Evolutionary conservation across 1,284 basidiomycete genomes (phyloP).

Genomic region (Apiotrichum gracile): DNA sequence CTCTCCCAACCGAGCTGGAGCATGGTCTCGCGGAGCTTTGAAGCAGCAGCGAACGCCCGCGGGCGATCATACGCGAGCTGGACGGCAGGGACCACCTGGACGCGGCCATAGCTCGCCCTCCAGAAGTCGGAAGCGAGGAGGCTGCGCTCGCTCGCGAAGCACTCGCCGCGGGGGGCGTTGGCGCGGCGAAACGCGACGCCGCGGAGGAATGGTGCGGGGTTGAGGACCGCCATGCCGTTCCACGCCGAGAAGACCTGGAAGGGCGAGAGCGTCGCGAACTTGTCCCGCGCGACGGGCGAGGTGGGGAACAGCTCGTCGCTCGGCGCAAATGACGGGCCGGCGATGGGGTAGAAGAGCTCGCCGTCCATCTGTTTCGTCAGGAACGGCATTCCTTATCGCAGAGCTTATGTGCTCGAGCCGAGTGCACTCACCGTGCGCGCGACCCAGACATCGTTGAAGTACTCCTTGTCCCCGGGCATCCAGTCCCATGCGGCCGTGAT

Average conservation of each 20-base stretch:
- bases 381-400: neutral
- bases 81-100: constrained; percentile 46
- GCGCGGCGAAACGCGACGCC: constrained; percentile 39
- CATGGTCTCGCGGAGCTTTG: constrained; percentile 23
- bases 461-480: constrained; percentile 39
- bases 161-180: constrained; percentile 29
- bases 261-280: constrained; percentile 31
- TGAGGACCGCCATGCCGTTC: constrained; percentile 43
- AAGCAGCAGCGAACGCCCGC: constrained; percentile 29
- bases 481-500: constrained; percentile 47
- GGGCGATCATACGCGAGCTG: constrained; percentile 44
- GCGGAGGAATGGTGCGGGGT: constrained; percentile 33
- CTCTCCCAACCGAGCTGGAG: constrained; percentile 32
- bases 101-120: constrained; percentile 34
- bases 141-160: constrained; percentile 43
- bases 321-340: constrained; percentile 38
- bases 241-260: constrained; percentile 46
- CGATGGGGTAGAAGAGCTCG: constrained; percentile 48
- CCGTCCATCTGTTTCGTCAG: constrained; percentile 32
- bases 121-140: constrained; percentile 44
- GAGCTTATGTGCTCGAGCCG: too few species aligned
- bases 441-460: constrained; percentile 48
- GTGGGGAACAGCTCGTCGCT: constrained; percentile 38
- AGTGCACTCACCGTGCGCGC: constrained; percentile 35
- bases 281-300: constrained; percentile 21